Evolutionary conservation across 352 stramenopile genomes (phyloP).

Genomic region (Phytophthora litchii): DNA sequence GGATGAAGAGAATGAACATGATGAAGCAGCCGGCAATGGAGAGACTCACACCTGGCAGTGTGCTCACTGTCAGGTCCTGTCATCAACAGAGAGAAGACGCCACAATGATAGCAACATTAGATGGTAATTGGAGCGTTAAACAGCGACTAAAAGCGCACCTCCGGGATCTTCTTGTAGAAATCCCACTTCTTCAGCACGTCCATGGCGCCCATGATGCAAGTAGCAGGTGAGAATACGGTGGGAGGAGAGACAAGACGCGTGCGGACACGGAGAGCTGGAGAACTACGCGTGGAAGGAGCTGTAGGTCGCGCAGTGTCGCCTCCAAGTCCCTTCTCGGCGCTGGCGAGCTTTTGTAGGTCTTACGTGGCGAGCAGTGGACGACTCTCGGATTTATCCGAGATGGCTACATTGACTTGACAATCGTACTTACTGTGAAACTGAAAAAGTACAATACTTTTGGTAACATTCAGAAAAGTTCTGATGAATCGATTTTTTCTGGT

Average conservation of each 20-base stretch:
- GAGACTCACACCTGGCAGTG: slow-evolving; percentile 82
- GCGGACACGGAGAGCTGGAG: slow-evolving; percentile 2
- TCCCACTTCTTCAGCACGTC: slow-evolving; percentile 92
- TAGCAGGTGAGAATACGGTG: background rate
- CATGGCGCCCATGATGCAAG: slow-evolving; percentile 72
- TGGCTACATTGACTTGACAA: slow-evolving; percentile 3
- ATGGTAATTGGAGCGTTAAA: background rate
- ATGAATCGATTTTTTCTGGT: no score
- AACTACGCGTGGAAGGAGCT: slow-evolving; percentile 1
- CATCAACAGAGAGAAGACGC: slow-evolving; percentile 5
- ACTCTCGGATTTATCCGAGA: slow-evolving; percentile 5
- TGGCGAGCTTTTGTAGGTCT: slow-evolving; percentile 13
- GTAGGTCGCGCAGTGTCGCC: slow-evolving; percentile 1
- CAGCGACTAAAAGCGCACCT: slow-evolving; percentile 42
- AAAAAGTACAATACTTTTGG: no score
- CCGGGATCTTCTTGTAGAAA: slow-evolving; percentile 93
- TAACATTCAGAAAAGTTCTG: no score
- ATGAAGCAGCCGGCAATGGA: slow-evolving; percentile 87
- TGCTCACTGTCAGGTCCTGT: slow-evolving; percentile 87
- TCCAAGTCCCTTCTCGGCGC: slow-evolving; percentile 19
- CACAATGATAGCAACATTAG: slow-evolving; percentile 11
- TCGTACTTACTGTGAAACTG: slow-evolving; percentile 18
- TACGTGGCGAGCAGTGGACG: slow-evolving; percentile 28
- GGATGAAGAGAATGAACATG: slow-evolving; percentile 90
- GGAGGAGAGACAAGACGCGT: slow-evolving; percentile 14